Evolutionary conservation across 768 basidiomycete genomes (phyloP).

Genomic region (Cyclocybe aegerita): DNA sequence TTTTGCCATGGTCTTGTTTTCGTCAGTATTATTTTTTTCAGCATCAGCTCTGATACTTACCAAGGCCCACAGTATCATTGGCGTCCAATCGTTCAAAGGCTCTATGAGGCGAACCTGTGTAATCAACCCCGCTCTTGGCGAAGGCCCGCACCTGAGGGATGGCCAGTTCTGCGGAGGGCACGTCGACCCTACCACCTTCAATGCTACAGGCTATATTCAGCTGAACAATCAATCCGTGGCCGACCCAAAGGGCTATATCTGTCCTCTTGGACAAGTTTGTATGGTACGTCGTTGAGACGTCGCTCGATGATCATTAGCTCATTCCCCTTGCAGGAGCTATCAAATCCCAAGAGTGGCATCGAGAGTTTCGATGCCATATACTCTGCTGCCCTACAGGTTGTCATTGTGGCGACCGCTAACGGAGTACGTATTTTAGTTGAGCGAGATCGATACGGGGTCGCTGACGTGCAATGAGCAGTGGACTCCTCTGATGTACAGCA

Average conservation of each 20-base stretch:
- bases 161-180: slow-evolving; percentile 79
- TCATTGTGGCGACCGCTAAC: slow-evolving; percentile 80
- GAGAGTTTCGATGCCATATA: slow-evolving; percentile 92
- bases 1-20: slow-evolving; percentile 88
- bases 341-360: slow-evolving; percentile 64
- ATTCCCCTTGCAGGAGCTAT: slow-evolving; percentile 44
- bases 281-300: slow-evolving; percentile 41
- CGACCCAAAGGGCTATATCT: slow-evolving; percentile 79
- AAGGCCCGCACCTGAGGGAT: slow-evolving; percentile 41
- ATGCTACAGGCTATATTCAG: slow-evolving; percentile 36
- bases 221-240: slow-evolving; percentile 24
- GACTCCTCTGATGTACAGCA: slow-evolving; percentile 80
- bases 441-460: not conserved
- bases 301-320: not conserved
- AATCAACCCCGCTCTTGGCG: slow-evolving; percentile 54
- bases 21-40: slow-evolving; percentile 46
- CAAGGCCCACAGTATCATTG: slow-evolving; percentile 64
- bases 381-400: slow-evolving; percentile 75
- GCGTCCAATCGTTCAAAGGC: slow-evolving; percentile 92
- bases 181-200: slow-evolving; percentile 59
- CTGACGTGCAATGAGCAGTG: slow-evolving; percentile 43
- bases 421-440: slow-evolving; percentile 46
- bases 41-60: not conserved
- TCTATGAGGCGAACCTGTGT: slow-evolving; percentile 70
- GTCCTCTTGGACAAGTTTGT: slow-evolving; percentile 85